These are phyloP conservation scores for Lineolata rhizophorae DNA, from an alignment of 495 filamentous ascomycete species.

Conservation along the genomic window DNA sequence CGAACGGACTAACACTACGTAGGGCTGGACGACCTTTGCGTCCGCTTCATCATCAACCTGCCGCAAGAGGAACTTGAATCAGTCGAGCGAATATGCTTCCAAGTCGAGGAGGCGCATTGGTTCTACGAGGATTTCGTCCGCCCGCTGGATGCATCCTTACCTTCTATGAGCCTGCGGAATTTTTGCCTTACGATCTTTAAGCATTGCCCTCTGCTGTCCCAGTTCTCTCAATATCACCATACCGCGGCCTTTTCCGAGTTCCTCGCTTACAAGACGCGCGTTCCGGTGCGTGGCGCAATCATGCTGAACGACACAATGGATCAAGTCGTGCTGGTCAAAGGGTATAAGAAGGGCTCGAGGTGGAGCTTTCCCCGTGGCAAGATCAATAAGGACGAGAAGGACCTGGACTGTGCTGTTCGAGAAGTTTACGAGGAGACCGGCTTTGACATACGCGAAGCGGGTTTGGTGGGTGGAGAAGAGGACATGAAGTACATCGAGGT, in stretches of 20 bases:
- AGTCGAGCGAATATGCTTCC: slow-evolving; percentile 87
- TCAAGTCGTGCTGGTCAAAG: slow-evolving; percentile 74
- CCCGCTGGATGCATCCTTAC: slow-evolving; percentile 62
- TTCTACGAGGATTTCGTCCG: slow-evolving; percentile 99
- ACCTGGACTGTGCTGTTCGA: slow-evolving; percentile 75
- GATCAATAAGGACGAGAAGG: slow-evolving; percentile 89
- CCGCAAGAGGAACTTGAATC: slow-evolving; percentile 74
- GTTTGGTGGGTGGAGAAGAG: slow-evolving; percentile 43
- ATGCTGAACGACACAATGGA: slow-evolving; percentile 84
- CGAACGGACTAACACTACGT: slow-evolving; percentile 15
- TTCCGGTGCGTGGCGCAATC: slow-evolving; percentile 85
- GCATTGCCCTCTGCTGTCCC: slow-evolving; percentile 70
- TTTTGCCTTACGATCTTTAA: slow-evolving; percentile 81
- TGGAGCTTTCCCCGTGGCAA: slow-evolving; percentile 97
- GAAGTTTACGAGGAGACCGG: slow-evolving; percentile 95
- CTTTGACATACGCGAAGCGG: slow-evolving; percentile 52
- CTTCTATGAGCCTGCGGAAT: slow-evolving; percentile 56
- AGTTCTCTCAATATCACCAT: slow-evolving; percentile 30
- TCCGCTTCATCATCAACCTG: slow-evolving; percentile 89
- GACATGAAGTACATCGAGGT: slow-evolving; percentile 64
- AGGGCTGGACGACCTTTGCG: slow-evolving; percentile 92
- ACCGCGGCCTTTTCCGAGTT: slow-evolving; percentile 60
- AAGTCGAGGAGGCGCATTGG: slow-evolving; percentile 98
- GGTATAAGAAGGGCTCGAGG: slow-evolving; percentile 87
- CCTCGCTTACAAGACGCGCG: slow-evolving; percentile 74